These are phyloP conservation scores for Cantharellus anzutake DNA, from an alignment of 768 basidiomycete genomes.

Conservation along the genomic window DNA sequence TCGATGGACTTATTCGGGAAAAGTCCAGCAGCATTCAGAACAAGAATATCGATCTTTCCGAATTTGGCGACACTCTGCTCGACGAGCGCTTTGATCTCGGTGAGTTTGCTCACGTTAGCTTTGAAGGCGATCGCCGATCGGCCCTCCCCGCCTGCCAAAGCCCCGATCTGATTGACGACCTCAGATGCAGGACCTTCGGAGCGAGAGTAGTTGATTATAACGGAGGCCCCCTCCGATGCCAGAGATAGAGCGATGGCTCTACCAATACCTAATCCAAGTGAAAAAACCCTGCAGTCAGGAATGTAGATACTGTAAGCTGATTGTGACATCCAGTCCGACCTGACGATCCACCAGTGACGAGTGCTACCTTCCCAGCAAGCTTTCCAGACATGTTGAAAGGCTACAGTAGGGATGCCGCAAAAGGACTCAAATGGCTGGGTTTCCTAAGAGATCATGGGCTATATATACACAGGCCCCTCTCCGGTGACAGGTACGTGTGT, in stretches of 20 bases:
- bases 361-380: slow-evolving; percentile 29
- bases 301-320: no score
- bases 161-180: slow-evolving; percentile 16
- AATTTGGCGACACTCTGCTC: slow-evolving; percentile 29
- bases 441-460: no score
- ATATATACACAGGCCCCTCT: no score
- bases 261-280: slow-evolving; percentile 20
- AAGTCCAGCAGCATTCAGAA: slow-evolving; percentile 42
- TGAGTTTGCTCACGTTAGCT: slow-evolving; percentile 30
- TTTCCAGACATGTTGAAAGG: no score
- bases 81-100: slow-evolving; percentile 29
- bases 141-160: slow-evolving; percentile 26
- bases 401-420: no score
- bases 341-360: slow-evolving; percentile 42
- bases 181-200: no score
- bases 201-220: slow-evolving; percentile 32
- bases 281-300: no score
- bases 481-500: no score
- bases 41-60: slow-evolving; percentile 37
- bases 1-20: slow-evolving; percentile 25
- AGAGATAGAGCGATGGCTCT: slow-evolving; percentile 34
- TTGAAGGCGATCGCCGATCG: slow-evolving; percentile 28
- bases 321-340: slow-evolving; percentile 9
- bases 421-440: no score
- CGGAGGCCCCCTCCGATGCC: slow-evolving; percentile 36